These are phyloP conservation scores for Hypoxylon sp. DNA, from an alignment of 2,329 filamentous ascomycete species.

Conservation along the genomic window DNA sequence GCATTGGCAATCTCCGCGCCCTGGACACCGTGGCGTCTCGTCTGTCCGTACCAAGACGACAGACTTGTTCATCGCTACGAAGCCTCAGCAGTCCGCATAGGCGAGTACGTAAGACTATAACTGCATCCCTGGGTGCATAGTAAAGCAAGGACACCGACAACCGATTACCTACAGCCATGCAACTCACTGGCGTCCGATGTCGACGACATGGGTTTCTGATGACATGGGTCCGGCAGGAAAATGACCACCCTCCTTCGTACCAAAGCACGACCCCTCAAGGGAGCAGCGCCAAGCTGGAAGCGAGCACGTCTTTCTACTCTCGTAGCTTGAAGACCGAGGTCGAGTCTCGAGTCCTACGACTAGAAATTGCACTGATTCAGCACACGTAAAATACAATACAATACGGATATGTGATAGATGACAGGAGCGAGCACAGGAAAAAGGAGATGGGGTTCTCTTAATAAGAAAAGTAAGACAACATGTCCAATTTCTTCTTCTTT, in stretches of 20 bases:
- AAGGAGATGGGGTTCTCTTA: constrained; percentile 8
- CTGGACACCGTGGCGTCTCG: constrained; percentile 3
- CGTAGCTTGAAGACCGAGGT: constrained; percentile 16
- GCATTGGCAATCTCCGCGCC: constrained; percentile 17
- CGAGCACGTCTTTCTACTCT: background rate
- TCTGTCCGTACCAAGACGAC: background rate
- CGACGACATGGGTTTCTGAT: constrained; percentile 17
- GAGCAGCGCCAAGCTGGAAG: background rate
- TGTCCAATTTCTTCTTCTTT: constrained; percentile 11
- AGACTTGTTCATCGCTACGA: background rate
- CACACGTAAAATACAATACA: background rate
- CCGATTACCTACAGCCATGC: constrained; percentile 17
- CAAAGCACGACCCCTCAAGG: background rate
- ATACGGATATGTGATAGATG: background rate
- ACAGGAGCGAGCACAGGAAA: too few species aligned
- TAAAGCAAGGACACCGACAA: background rate
- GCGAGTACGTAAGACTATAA: background rate
- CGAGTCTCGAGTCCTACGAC: constrained; percentile 18
- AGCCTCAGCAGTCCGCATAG: background rate
- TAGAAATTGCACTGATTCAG: constrained; percentile 4
- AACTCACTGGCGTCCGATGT: constrained; percentile 16
- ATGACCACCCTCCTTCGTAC: background rate
- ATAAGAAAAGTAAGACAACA: constrained; percentile 19
- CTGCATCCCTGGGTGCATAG: too few species aligned
- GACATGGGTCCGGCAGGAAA: background rate